These are phyloP conservation scores for Penicillium cataractarum DNA, from an alignment of 495 filamentous ascomycete genomes.

Conservation along the genomic window DNA sequence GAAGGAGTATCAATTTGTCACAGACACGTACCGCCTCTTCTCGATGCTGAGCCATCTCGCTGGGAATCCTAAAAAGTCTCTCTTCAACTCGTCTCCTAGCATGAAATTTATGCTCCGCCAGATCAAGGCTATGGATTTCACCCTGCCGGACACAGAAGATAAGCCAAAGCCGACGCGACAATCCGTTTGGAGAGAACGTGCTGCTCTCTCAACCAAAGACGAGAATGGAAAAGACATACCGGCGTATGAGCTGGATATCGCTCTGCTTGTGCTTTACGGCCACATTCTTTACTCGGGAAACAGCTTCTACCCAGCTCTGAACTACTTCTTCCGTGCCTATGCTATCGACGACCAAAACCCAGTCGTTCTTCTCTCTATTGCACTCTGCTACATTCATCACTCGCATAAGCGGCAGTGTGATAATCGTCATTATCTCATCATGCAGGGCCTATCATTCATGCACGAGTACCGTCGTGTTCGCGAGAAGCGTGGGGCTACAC, in stretches of 20 bases:
- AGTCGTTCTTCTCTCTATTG: constrained; percentile 69
- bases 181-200: constrained; percentile 48
- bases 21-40: constrained; percentile 83
- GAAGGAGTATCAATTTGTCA: constrained; percentile 80
- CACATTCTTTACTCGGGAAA: constrained; percentile 80
- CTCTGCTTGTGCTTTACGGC: constrained; percentile 82
- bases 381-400: constrained; percentile 78
- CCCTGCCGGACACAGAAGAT: constrained; percentile 40
- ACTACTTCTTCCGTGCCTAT: constrained; percentile 89
- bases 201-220: constrained; percentile 53
- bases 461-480: constrained; percentile 71
- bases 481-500: constrained; percentile 37
- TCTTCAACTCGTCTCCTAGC: constrained; percentile 61
- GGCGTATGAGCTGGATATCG: constrained; percentile 65
- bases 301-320: constrained; percentile 79
- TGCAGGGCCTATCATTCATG: constrained; percentile 83
- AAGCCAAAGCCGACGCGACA: constrained; percentile 30
- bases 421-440: constrained; percentile 82
- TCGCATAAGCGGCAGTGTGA: constrained; percentile 85
- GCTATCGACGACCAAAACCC: constrained; percentile 76
- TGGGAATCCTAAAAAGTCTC: constrained; percentile 45
- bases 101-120: constrained; percentile 91
- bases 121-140: constrained; percentile 86
- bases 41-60: constrained; percentile 68
- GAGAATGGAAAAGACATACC: constrained; percentile 50